Evolutionary conservation across 2,329 filamentous ascomycete genomes (phyloP), one percentile per base, ranked within the genome.

Genomic region (Elsinoe australis): DNA sequence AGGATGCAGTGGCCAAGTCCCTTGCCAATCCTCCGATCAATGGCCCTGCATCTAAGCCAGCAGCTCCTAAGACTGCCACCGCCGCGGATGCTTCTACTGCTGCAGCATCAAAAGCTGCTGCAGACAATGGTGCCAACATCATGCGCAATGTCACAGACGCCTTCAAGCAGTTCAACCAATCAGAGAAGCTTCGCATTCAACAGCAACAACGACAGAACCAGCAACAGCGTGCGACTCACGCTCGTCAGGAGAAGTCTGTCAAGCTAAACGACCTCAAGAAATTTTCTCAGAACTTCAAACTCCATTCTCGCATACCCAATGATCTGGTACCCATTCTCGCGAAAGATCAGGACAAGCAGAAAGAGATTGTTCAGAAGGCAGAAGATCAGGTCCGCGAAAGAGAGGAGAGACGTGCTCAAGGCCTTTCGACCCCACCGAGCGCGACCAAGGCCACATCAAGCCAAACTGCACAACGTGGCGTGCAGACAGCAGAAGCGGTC

Each of bases 191-290:
- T 54, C 74, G 75, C 53, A 65, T 80, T 52, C 71, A 75, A 48
- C 74, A 79, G 54, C 72, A 71, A 34, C 69, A 70, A 34, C 70
- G 75, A 34, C 33, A 45, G 21, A 56, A 54, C 5, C 60, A 76
- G 50, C 77, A 82, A 56, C 71, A 72, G 31, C 71, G 73, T 49
- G 72, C 76, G 33, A 71, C 71, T 36, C 71, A 75, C 54, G 73
- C 70, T 15, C 71, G 73, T 14, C 73, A 80, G 51, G 92, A 96
- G 63, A 94, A 94, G 64, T 87, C 89, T 56, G 81, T 92, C 55
- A 95, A 94, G 66, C 67, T 98, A 53, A 94, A 87, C 51, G 92
- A 98, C 67, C 70, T 98, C 50, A 94, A 92, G 73, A 95, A 90
- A 61, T 98, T 98, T 65, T 87, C 92, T 1, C 79, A 82, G 56